These are phyloP conservation scores for Mycena floridula DNA, from an alignment of 768 basidiomycete genomes.

Conservation along the genomic window DNA sequence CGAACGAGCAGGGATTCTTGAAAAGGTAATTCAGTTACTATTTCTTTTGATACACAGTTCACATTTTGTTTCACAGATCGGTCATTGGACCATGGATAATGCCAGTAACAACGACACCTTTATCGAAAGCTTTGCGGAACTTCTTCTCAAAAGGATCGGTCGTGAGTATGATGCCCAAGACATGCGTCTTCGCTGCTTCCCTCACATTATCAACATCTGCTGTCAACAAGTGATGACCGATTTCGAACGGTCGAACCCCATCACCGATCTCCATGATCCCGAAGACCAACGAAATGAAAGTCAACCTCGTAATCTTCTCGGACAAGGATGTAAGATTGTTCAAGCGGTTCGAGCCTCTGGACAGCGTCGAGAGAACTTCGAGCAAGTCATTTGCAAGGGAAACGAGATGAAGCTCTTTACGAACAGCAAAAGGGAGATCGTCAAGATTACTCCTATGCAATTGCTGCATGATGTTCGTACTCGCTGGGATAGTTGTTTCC, in stretches of 20 bases:
- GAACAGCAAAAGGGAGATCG: not conserved
- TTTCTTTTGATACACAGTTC: not conserved
- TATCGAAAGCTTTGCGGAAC: not conserved
- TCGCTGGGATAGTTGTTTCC: not conserved
- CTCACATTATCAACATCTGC: slow-evolving; percentile 15
- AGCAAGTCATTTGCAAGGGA: not conserved
- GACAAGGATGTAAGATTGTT: not conserved
- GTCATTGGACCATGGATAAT: not conserved
- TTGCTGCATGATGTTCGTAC: not conserved
- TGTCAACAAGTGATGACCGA: slow-evolving; percentile 7
- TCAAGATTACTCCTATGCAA: not conserved
- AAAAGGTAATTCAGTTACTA: not conserved
- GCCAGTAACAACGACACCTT: not conserved
- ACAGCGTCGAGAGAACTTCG: not conserved
- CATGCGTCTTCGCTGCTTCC: slow-evolving; percentile 13
- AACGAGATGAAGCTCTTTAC: not conserved
- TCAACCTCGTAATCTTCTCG: no score
- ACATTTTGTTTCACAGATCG: not conserved
- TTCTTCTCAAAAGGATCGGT: not conserved
- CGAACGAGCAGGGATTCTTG: not conserved
- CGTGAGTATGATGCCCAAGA: slow-evolving; percentile 7
- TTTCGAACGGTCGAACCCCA: slow-evolving; percentile 1
- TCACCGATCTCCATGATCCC: not conserved
- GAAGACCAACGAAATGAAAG: not conserved
- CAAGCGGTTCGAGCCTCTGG: not conserved